Evolutionary conservation across 2,329 filamentous ascomycete species (phyloP), one percentile per base, ranked within the genome.

Genomic region (Fusarium goolgardi): DNA sequence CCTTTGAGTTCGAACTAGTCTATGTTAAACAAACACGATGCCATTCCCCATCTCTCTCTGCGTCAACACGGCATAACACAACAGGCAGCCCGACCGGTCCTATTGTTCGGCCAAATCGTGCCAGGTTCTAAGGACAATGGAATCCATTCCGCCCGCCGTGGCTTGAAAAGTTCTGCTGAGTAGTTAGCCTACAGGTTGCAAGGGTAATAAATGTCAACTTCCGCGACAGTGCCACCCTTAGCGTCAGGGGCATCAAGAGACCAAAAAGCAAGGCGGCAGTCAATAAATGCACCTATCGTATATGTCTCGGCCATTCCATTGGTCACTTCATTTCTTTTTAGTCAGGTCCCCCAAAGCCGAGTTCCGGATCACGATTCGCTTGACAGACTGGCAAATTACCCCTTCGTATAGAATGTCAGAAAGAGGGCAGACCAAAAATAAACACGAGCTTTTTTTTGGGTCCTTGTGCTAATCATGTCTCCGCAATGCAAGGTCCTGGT

Each of bases 391-490:
- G 58, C 35, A 63, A 63, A 63, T 63, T 63, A 34, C 41, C 40
- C 4, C 43, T 63, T 63, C 59, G 59, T 63, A 63, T 63, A 55
- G 18, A 5, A 34, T 16, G 18, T 9, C 29, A 46, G 21, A 34
- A 34, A 39, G 37, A 61, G 55, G 49, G 49, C 25, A 57, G 58
- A 37, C 37, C 51, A 43, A 53, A 63, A 63, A 63, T 62, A 62
- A 63, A 63, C 50, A 63, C 59, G 58, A 63, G 50, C 29, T n/a
- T 63, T 56, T 43, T 62, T 16, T 16, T 54, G 41, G 39, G 35
- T 41, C 44, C 50, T 29, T 41, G 53, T 45, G 44, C 27, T 45
- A n/a, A 50, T 50, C 47, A 50, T 50, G 50, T 40, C 56, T 40
- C 58, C 58, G 56, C 58, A 61, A 31, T 35, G 34, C 34, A 16